phyloP scores from a whole-genome alignment of 202 grass and related monocot species.

The Zoysia matrella region DNA sequence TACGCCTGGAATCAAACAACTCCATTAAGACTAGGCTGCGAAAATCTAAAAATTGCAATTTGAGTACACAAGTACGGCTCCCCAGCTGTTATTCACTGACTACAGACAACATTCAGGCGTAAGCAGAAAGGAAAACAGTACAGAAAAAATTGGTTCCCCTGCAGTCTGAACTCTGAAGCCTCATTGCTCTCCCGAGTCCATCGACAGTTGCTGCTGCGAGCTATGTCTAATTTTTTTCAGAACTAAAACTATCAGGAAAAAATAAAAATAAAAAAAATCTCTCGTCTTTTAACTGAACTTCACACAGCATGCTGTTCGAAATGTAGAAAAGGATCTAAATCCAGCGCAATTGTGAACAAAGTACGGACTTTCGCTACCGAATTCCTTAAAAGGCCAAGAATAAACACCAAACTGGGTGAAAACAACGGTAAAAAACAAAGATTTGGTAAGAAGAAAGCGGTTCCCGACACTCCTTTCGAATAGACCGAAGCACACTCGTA shows the following conservation, averaged over 20 bases:
- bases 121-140: not conserved
- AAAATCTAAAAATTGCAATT: constrained; percentile 9
- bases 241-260: constrained; percentile 11
- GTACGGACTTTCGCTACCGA: not conserved
- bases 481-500: constrained; percentile 1
- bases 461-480: not conserved
- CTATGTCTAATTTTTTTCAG: not conserved
- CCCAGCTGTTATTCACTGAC: not conserved
- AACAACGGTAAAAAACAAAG: not conserved
- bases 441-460: no score
- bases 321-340: not conserved
- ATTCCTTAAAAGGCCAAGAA: not conserved
- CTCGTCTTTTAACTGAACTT: not conserved
- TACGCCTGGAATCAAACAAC: constrained; percentile 24
- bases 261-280: not conserved
- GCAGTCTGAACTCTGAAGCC: not conserved
- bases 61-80: not conserved
- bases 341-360: constrained; percentile 13
- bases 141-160: not conserved
- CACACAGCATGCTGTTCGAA: no score
- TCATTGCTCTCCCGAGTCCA: constrained; percentile 5
- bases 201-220: not conserved
- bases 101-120: constrained; percentile 8
- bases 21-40: constrained; percentile 7
- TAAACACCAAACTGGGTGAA: not conserved